These are phyloP conservation scores for Blastocystis sp. DNA, from an alignment of 352 stramenopile species.

Conservation along the genomic window DNA sequence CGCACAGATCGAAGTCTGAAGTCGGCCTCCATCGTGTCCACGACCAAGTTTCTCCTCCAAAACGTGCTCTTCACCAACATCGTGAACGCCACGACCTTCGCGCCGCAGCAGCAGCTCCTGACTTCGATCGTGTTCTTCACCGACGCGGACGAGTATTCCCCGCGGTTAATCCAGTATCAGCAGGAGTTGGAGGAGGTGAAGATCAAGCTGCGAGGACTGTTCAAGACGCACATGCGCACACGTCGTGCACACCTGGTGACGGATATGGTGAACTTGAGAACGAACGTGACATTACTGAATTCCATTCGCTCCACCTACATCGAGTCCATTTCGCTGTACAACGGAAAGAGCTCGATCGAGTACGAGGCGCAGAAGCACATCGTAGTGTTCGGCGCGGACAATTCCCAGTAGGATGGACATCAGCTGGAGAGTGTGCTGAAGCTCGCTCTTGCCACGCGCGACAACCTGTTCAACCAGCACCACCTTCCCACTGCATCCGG, in stretches of 20 bases:
- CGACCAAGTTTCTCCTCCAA: not conserved
- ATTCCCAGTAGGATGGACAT: slow-evolving; percentile 41
- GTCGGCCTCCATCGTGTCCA: slow-evolving; percentile 6
- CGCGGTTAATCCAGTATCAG: not conserved
- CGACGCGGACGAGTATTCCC: not conserved
- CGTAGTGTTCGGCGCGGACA: not conserved
- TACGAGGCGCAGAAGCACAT: slow-evolving; percentile 34
- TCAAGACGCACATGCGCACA: slow-evolving; percentile 50
- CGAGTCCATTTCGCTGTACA: slow-evolving; percentile 52
- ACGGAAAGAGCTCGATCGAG: slow-evolving; percentile 22
- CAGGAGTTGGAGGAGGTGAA: slow-evolving; percentile 58
- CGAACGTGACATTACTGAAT: slow-evolving; percentile 58
- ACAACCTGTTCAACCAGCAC: not conserved
- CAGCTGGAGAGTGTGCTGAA: slow-evolving; percentile 33
- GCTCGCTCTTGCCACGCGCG: slow-evolving; percentile 7
- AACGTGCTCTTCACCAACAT: slow-evolving; percentile 63
- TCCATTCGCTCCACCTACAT: slow-evolving; percentile 58
- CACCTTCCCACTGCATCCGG: not conserved
- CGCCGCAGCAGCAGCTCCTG: not conserved
- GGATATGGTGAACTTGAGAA: slow-evolving; percentile 46
- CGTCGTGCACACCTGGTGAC: slow-evolving; percentile 11
- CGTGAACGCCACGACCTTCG: slow-evolving; percentile 25
- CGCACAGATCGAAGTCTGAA: slow-evolving; percentile 32
- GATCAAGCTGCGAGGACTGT: slow-evolving; percentile 9
- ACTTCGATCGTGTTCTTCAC: slow-evolving; percentile 57